A percentile compares a stretch with the other conserved stretches of the same genome.
Evolutionary conservation across 139 green algal genomes (phyloP).

Genomic region (Micractinium conductrix): DNA sequence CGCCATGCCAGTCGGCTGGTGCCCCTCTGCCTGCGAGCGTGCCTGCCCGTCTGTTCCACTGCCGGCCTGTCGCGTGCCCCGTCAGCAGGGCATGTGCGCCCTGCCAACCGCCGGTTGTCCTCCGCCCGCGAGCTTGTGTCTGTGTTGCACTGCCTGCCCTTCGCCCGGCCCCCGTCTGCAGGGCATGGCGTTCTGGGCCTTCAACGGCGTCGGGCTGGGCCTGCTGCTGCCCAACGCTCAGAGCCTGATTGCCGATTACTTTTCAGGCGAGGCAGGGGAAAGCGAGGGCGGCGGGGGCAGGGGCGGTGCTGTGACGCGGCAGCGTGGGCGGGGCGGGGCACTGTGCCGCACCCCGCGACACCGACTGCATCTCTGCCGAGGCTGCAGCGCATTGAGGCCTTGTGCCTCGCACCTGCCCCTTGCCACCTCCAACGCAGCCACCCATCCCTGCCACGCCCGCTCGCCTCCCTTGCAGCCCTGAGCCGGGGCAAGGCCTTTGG

Average conservation of each 20-base stretch:
- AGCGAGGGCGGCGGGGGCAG: not conserved
- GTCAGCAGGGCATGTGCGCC: too few species aligned
- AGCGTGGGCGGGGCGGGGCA: too few species aligned
- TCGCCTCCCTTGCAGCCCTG: constrained; percentile 1
- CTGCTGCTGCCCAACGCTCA: constrained; percentile 49
- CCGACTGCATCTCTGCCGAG: too few species aligned
- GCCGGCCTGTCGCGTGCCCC: not conserved
- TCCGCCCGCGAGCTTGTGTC: not conserved
- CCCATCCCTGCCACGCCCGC: too few species aligned
- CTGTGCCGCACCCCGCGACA: too few species aligned
- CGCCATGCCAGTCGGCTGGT: too few species aligned
- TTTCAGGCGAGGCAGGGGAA: constrained; percentile 1
- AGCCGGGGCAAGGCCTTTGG: constrained; percentile 50
- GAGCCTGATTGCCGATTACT: constrained; percentile 50
- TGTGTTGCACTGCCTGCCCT: not conserved
- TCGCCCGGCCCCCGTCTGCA: not conserved
- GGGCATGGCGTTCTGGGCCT: constrained; percentile 42
- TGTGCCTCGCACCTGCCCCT: too few species aligned
- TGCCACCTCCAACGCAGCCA: too few species aligned
- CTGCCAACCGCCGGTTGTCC: too few species aligned
- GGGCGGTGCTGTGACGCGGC: too few species aligned
- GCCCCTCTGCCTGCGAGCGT: not conserved
- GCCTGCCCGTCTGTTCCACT: too few species aligned
- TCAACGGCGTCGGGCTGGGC: constrained; percentile 45
- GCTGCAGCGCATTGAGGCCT: too few species aligned